phyloP scores from a whole-genome alignment of 176 grass and related monocot genomes.

The Puccinellia tenuiflora region DNA sequence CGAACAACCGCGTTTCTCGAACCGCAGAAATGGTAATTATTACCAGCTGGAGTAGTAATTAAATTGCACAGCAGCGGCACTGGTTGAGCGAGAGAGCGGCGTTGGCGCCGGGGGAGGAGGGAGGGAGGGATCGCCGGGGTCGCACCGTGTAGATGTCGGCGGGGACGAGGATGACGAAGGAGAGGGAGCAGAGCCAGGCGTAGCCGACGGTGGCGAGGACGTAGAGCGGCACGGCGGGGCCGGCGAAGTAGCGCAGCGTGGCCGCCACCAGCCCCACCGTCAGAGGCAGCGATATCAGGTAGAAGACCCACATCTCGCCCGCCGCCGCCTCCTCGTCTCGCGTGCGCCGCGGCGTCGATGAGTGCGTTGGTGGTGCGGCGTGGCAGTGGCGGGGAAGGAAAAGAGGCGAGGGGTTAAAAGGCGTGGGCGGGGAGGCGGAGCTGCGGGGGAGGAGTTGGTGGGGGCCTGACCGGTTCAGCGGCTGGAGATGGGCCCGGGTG shows the following conservation, averaged over 20 bases:
- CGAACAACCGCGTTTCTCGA: neutral
- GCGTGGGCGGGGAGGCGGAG: neutral
- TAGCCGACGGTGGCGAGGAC: slow-evolving; percentile 90
- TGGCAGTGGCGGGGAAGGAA: neutral
- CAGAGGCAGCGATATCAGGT: slow-evolving; percentile 78
- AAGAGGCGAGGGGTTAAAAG: slow-evolving; percentile 2
- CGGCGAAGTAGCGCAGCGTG: slow-evolving; percentile 96
- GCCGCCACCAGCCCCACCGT: slow-evolving; percentile 75
- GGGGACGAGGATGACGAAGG: slow-evolving; percentile 93
- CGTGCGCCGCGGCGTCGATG: no score
- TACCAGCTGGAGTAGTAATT: no score
- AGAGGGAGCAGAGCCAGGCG: slow-evolving; percentile 97
- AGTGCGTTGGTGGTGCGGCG: neutral
- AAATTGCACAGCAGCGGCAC: neutral
- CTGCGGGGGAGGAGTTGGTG: neutral
- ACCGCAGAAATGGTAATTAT: neutral
- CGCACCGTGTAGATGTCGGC: slow-evolving; percentile 89
- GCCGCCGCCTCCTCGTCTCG: no score
- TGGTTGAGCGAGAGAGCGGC: neutral
- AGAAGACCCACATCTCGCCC: slow-evolving; percentile 75
- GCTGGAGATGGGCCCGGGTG: neutral
- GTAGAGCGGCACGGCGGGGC: slow-evolving; percentile 67
- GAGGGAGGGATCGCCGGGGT: neutral
- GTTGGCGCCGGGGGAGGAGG: neutral
- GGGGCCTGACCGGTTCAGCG: slow-evolving; percentile 27